Evolutionary conservation across 23 red algal species (phyloP).

Genomic region (Chondrus crispus): DNA sequence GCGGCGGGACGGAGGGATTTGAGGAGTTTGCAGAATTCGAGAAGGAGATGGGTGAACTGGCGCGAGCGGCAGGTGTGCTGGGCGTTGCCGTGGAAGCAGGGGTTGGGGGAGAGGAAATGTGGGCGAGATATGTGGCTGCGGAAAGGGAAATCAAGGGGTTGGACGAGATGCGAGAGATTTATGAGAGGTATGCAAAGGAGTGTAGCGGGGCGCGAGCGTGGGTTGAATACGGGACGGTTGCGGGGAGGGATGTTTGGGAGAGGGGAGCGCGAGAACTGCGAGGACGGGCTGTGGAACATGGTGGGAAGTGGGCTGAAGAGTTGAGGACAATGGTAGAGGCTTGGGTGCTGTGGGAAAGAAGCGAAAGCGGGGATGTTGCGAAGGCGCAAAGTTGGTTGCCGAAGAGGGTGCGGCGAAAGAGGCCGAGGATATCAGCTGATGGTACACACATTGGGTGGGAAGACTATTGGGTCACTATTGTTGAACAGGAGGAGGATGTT

Average conservation of each 20-base stretch:
- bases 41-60: conserved; percentile 40
- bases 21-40: conserved; percentile 70
- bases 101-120: conserved; percentile 43
- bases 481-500: conserved; percentile 13
- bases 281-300: conserved; percentile 2
- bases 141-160: conserved; percentile 9
- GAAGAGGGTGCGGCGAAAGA: conserved; percentile 2
- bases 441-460: conserved; percentile 38
- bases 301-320: not conserved
- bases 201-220: conserved; percentile 2
- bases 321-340: not conserved
- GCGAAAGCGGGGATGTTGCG: conserved; percentile 18
- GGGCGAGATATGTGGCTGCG: conserved; percentile 68
- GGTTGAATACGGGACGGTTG: conserved; percentile 23
- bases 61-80: conserved; percentile 47
- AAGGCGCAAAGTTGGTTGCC: conserved; percentile 15
- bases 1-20: conserved; percentile 45
- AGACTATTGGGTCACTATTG: conserved; percentile 44
- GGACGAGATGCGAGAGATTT: not conserved
- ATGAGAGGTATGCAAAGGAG: conserved; percentile 5
- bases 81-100: conserved; percentile 57
- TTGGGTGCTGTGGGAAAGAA: not conserved
- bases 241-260: not conserved
- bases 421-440: no score
- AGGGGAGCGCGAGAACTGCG: not conserved